Conservation (phyloP, 257 asterid species). For the Nyctanthes arbortristis region DNA sequence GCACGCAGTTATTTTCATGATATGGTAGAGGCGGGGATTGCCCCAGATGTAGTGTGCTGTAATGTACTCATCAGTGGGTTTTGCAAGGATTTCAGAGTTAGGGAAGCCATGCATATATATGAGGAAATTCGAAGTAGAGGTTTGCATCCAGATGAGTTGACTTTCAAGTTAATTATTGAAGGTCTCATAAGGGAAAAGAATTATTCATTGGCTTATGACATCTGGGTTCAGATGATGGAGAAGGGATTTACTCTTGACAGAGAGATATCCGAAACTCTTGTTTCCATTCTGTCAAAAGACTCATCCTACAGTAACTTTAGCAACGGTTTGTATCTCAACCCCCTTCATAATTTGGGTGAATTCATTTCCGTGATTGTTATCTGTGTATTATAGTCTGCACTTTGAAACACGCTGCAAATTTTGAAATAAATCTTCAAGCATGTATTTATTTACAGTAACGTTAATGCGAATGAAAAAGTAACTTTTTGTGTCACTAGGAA, state of each 20-base stretch:
- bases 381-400: slow-evolving; percentile 8
- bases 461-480: background rate
- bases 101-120: slow-evolving; percentile 67
- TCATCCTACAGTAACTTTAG: slow-evolving; percentile 28
- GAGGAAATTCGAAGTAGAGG: slow-evolving; percentile 72
- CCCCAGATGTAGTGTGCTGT: slow-evolving; percentile 73
- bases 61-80: slow-evolving; percentile 79
- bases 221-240: slow-evolving; percentile 98
- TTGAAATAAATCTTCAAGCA: slow-evolving; percentile 1
- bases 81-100: slow-evolving; percentile 62
- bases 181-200: slow-evolving; percentile 77
- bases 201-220: slow-evolving; percentile 63
- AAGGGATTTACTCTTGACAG: slow-evolving; percentile 87
- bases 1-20: slow-evolving; percentile 64
- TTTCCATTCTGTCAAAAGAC: slow-evolving; percentile 52
- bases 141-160: slow-evolving; percentile 72
- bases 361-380: background rate
- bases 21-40: slow-evolving; percentile 65
- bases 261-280: slow-evolving; percentile 69
- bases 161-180: slow-evolving; percentile 68
- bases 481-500: background rate
- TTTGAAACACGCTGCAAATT: background rate
- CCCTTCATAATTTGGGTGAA: slow-evolving; percentile 5
- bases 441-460: background rate
- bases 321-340: slow-evolving; percentile 28